These are phyloP conservation scores for Dipteronia sinensis DNA, from an alignment of 345 rosid genomes.

Conservation along the genomic window DNA sequence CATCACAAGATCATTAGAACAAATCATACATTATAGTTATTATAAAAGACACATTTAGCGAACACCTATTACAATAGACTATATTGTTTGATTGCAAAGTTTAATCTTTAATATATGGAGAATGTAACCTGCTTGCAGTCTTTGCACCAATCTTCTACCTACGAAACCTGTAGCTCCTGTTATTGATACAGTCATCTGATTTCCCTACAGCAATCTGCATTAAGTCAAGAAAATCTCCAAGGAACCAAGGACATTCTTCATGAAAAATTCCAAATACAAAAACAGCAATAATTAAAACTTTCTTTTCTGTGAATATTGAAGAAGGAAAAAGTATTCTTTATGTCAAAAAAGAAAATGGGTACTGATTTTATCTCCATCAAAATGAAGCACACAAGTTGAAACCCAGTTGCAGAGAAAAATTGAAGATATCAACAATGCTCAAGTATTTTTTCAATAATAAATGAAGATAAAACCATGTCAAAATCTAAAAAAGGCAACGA, in stretches of 20 bases:
- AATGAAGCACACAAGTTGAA: no score
- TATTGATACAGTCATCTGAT: constrained; percentile 75
- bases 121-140: constrained; percentile 67
- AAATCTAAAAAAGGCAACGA: background rate
- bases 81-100: no score
- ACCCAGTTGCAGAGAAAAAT: background rate
- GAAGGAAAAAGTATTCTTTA: no score
- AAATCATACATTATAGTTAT: background rate
- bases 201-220: constrained; percentile 39
- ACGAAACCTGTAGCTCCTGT: constrained; percentile 97
- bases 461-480: background rate
- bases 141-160: constrained; percentile 80
- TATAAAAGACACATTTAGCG: background rate
- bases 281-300: background rate
- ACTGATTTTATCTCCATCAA: no score
- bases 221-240: constrained; percentile 22
- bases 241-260: background rate
- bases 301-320: background rate
- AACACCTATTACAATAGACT: no score
- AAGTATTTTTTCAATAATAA: background rate
- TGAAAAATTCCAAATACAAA: background rate
- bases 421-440: background rate
- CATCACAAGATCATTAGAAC: background rate
- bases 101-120: constrained; percentile 1
- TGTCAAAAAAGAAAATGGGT: no score